Percentiles rank a stretch among this genome's conserved stretches.
Conservation (phyloP, 305 asterid species). For the Galium porrigens region DNA sequence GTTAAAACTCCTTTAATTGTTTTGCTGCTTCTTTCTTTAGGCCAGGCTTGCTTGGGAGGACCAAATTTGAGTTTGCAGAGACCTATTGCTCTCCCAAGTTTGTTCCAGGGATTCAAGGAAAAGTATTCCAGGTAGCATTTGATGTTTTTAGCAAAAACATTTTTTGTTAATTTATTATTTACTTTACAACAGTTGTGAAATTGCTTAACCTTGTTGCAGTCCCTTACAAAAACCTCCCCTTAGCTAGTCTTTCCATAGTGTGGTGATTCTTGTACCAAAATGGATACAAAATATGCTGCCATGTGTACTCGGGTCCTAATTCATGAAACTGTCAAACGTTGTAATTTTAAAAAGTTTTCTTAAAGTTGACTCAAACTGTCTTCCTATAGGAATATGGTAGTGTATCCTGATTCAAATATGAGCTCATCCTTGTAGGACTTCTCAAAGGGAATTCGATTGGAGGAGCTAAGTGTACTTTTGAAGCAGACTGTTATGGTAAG, state of each 20-base stretch:
- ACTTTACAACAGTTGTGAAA: not conserved
- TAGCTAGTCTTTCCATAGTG: not conserved
- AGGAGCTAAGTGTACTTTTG: conserved; percentile 69
- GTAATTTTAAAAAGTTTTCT: not conserved
- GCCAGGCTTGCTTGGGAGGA: conserved; percentile 87
- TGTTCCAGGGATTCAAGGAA: conserved; percentile 49
- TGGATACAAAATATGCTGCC: not conserved
- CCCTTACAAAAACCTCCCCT: not conserved
- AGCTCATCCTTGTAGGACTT: conserved; percentile 51
- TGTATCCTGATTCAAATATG: conserved; percentile 5
- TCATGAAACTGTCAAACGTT: not conserved
- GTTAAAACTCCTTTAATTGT: conserved; percentile 12
- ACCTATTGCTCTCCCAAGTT: conserved; percentile 56
- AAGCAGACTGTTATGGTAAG: conserved; percentile 86
- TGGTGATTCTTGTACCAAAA: not conserved
- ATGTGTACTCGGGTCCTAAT: not conserved
- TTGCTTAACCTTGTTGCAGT: not conserved
- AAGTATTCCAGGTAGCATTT: conserved; percentile 44
- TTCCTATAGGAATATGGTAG: not conserved
- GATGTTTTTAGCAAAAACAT: conserved; percentile 10
- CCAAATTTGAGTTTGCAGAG: conserved; percentile 70
- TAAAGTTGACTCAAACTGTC: not conserved
- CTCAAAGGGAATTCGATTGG: conserved; percentile 76
- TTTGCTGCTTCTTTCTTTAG: conserved; percentile 31
- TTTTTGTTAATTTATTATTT: not conserved